Conservation (phyloP, 768 basidiomycete genomes). For the Mycena olivaceomarginata region DNA sequence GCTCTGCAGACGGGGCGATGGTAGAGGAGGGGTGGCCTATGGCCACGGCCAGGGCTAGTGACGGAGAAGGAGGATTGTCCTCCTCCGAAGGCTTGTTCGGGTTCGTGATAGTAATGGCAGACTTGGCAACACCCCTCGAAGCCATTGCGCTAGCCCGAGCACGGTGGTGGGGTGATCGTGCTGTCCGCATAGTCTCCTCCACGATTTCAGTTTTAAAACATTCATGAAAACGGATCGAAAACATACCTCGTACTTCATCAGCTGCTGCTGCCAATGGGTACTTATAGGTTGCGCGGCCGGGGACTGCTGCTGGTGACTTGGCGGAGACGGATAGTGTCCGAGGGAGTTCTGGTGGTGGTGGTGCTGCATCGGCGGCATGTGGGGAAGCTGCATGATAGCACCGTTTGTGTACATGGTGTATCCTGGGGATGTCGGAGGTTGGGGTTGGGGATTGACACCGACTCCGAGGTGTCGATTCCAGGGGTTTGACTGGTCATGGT, state of each 20-base stretch:
- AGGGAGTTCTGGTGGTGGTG: constrained; percentile 90
- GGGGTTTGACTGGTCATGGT: constrained; percentile 81
- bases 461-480: constrained; percentile 78
- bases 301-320: constrained; percentile 77
- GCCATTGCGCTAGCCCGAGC: constrained; percentile 97
- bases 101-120: constrained; percentile 94
- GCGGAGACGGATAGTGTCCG: constrained; percentile 88
- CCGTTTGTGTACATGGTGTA: constrained; percentile 88
- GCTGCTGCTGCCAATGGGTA: constrained; percentile 94
- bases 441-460: constrained; percentile 65
- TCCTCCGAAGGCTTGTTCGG: constrained; percentile 80
- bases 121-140: constrained; percentile 89
- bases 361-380: constrained; percentile 72
- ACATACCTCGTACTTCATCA: constrained; percentile 94
- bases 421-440: constrained; percentile 79
- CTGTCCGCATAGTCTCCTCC: constrained; percentile 85
- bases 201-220: constrained; percentile 44
- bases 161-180: constrained; percentile 94
- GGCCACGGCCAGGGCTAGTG: constrained; percentile 55
- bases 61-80: constrained; percentile 53
- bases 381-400: constrained; percentile 77
- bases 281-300: constrained; percentile 81
- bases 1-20: constrained; percentile 82
- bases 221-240: constrained; percentile 41
- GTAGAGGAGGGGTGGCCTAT: constrained; percentile 85